Conservation (phyloP, 2,329 filamentous ascomycete species). For the Penicillium digitatum region DNA sequence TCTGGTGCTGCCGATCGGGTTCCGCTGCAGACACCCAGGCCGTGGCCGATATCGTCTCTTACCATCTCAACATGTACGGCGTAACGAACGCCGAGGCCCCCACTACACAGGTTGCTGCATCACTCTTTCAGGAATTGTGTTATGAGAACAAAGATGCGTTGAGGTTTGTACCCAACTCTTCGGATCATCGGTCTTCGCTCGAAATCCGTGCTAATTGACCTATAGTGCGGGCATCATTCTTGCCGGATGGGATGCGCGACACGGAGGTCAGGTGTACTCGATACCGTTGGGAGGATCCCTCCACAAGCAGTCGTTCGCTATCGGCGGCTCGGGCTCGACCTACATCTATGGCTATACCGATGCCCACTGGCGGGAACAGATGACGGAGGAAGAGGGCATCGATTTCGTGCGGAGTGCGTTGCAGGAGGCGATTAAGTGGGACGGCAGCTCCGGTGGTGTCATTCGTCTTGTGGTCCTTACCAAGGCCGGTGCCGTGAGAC, state of each 20-base stretch:
- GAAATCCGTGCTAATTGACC: neutral
- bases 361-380: slow-evolving; percentile 88
- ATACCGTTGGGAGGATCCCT: slow-evolving; percentile 94
- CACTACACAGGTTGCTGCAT: slow-evolving; percentile 90
- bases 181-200: neutral
- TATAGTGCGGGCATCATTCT: slow-evolving; percentile 91
- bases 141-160: slow-evolving; percentile 95
- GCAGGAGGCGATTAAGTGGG: slow-evolving; percentile 97
- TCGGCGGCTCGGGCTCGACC: slow-evolving; percentile 93
- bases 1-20: slow-evolving; percentile 98
- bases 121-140: slow-evolving; percentile 96
- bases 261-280: slow-evolving; percentile 95
- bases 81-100: slow-evolving; percentile 85
- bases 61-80: slow-evolving; percentile 88
- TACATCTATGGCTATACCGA: slow-evolving; percentile 99
- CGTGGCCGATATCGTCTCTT: slow-evolving; percentile 95
- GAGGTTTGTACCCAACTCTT: slow-evolving; percentile 56
- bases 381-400: slow-evolving; percentile 88
- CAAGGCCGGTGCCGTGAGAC: slow-evolving; percentile 79
- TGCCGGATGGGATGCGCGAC: slow-evolving; percentile 92
- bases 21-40: slow-evolving; percentile 97
- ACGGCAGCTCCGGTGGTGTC: slow-evolving; percentile 95
- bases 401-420: slow-evolving; percentile 88
- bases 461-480: slow-evolving; percentile 98
- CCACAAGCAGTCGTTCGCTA: slow-evolving; percentile 94